Conservation (phyloP, 2,329 filamentous ascomycete genomes). For the Fusarium sp. region DNA sequence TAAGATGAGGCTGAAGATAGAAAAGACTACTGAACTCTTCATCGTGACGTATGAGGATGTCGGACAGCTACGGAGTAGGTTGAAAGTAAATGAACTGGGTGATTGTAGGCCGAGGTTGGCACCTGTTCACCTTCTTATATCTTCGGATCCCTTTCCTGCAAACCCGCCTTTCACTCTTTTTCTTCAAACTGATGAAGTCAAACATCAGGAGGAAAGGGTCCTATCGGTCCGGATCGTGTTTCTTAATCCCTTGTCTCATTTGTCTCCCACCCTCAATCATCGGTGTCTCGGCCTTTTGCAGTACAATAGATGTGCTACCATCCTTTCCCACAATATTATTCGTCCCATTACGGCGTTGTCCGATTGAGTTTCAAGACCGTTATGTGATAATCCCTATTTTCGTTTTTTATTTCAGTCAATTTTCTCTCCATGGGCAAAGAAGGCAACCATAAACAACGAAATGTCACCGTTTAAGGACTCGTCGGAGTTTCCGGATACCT, state of each 20-base stretch:
- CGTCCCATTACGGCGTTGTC: not conserved
- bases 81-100: not conserved
- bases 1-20: not conserved
- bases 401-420: not conserved
- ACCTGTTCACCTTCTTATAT: not conserved
- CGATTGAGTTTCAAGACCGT: not conserved
- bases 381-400: not conserved
- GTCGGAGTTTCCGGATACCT: no score
- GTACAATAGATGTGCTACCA: not conserved
- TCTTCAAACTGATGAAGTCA: no score
- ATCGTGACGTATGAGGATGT: not conserved
- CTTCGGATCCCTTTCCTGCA: not conserved
- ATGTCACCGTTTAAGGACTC: no score
- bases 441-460: no score
- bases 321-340: not conserved
- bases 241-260: not conserved
- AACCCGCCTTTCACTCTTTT: no score
- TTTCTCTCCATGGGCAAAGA: no score
- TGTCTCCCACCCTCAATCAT: not conserved
- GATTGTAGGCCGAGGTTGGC: not conserved
- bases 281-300: not conserved
- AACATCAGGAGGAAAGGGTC: not conserved
- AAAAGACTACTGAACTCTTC: not conserved
- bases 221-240: not conserved
- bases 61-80: not conserved